Base-by-base conservation (phyloP, 768 basidiomycete genomes). In the Crassisporium funariophilum region DNA sequence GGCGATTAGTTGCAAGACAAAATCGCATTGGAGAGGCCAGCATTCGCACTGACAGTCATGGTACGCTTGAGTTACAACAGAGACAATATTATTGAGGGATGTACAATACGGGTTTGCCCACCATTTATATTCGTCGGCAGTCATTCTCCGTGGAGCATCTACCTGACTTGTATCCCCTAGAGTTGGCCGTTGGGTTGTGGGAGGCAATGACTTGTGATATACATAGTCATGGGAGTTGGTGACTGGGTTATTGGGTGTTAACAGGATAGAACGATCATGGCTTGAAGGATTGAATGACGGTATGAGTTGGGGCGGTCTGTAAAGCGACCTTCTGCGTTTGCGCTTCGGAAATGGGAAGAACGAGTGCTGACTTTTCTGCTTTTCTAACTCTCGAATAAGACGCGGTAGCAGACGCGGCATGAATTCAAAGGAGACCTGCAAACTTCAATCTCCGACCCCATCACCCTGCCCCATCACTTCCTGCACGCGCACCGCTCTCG, bases 331-430 rank as follows among this genome's bases (percentile, higher is more conserved):
- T 48, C 38, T 58, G 47, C 47, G 57, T 16, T 54, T 51, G 49
- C 4, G 58, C 24, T 64, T 38, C 9, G 48, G 41, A 21, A 68
- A 62, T 16, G 66, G 58, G 43, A 63, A 54, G 29, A 60, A 53
- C 24, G 65, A 56, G 38, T 34, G 37, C 17, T 29, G 44, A 27
- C 51, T 41, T 52, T 55, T 46, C 17, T 66, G 52, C 38, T 71
- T 59, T 19, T 64, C 58, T 35, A 83, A 61, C 16, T 55, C 60
- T 46, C 69, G 61, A 36, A 81, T 63, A 12, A 89, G 79, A 58
- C 86, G 84, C 34, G 84, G 84, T 47, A 88, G 65, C 59, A 90
- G 71, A 54, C 86, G 85, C 60, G 84, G 79, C 87, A 88, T 89
- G 15, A 24, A 29, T 35, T 25, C 13, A n/a, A n/a, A n/a, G n/a